Conservation (phyloP, 2,329 filamentous ascomycete genomes). For the Lecanicillium sp. region DNA sequence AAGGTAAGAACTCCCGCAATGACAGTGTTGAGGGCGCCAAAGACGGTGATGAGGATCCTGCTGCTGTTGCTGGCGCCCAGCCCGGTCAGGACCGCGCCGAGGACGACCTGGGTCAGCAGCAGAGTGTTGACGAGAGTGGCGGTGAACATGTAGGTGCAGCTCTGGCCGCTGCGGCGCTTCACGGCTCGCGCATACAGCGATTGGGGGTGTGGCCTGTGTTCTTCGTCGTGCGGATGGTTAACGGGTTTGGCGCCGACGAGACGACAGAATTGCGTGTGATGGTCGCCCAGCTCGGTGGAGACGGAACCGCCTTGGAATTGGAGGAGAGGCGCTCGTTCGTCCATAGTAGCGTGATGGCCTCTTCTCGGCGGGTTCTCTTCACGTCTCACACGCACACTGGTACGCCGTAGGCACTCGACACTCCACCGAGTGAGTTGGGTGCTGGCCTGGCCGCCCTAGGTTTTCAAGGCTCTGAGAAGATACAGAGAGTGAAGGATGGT, state of each 20-base stretch:
- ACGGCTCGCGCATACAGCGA: slow-evolving; percentile 14
- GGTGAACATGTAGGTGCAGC: slow-evolving; percentile 13
- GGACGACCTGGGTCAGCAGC: slow-evolving; percentile 13
- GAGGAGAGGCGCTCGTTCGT: slow-evolving; percentile 9
- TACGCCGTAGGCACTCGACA: too few relatives aligned
- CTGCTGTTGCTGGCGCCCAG: slow-evolving; percentile 14
- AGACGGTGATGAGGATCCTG: slow-evolving; percentile 13
- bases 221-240: slow-evolving; percentile 9
- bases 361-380: too few relatives aligned
- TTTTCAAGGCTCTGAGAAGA: too few relatives aligned
- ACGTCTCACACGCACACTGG: too few relatives aligned
- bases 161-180: slow-evolving; percentile 9
- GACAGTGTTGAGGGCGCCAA: slow-evolving; percentile 16
- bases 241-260: slow-evolving; percentile 12
- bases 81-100: slow-evolving; percentile 14
- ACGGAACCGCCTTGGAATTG: neutral
- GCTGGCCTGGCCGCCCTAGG: too few relatives aligned
- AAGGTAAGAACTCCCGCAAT: slow-evolving; percentile 15
- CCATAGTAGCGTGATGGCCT: slow-evolving; percentile 1
- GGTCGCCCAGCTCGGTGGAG: slow-evolving; percentile 4
- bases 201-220: slow-evolving; percentile 10
- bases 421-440: too few relatives aligned
- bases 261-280: slow-evolving; percentile 14
- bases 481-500: too few relatives aligned
- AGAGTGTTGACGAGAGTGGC: slow-evolving; percentile 14